Percentiles rank a stretch among this genome's conserved stretches.
These are phyloP conservation scores for Skeletonema potamos DNA, from an alignment of 108 stramenopile genomes.

Conservation along the genomic window DNA sequence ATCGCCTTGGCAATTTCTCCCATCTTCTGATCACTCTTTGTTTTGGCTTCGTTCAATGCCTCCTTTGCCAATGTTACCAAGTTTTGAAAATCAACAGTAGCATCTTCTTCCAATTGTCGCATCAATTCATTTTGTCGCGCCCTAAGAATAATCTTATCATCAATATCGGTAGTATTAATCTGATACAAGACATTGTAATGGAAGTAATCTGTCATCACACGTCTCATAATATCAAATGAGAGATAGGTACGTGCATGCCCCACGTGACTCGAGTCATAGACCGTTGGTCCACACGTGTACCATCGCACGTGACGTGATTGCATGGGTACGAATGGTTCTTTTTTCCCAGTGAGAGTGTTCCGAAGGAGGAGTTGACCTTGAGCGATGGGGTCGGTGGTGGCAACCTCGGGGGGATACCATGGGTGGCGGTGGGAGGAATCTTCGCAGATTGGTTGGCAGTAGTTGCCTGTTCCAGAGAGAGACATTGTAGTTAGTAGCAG, in stretches of 20 bases:
- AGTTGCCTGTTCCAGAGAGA: slow-evolving; percentile 51
- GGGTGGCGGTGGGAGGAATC: slow-evolving; percentile 46
- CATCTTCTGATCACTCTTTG: slow-evolving; percentile 56
- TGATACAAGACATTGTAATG: slow-evolving; percentile 89
- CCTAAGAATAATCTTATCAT: slow-evolving; percentile 98
- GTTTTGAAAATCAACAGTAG: slow-evolving; percentile 29
- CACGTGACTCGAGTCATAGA: slow-evolving; percentile 95
- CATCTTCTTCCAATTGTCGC: slow-evolving; percentile 46
- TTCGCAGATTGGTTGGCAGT: slow-evolving; percentile 23
- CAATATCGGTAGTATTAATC: slow-evolving; percentile 97
- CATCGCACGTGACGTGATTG: slow-evolving; percentile 47
- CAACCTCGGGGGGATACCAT: slow-evolving; percentile 51
- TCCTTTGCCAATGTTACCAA: slow-evolving; percentile 35
- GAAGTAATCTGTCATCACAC: slow-evolving; percentile 95
- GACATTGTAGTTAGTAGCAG: slow-evolving; percentile 16
- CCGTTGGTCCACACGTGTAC: slow-evolving; percentile 98
- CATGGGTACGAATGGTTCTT: slow-evolving; percentile 68
- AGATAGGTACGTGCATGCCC: slow-evolving; percentile 99
- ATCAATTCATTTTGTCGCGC: slow-evolving; percentile 71
- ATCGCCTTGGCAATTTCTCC: slow-evolving; percentile 42
- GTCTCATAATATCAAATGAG: slow-evolving; percentile 95
- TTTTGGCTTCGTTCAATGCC: slow-evolving; percentile 55
- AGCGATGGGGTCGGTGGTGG: slow-evolving; percentile 51
- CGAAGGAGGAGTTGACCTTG: slow-evolving; percentile 57
- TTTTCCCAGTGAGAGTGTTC: slow-evolving; percentile 65